These are phyloP conservation scores for Macrocybe gigantea DNA, from an alignment of 768 basidiomycete genomes.

Conservation along the genomic window DNA sequence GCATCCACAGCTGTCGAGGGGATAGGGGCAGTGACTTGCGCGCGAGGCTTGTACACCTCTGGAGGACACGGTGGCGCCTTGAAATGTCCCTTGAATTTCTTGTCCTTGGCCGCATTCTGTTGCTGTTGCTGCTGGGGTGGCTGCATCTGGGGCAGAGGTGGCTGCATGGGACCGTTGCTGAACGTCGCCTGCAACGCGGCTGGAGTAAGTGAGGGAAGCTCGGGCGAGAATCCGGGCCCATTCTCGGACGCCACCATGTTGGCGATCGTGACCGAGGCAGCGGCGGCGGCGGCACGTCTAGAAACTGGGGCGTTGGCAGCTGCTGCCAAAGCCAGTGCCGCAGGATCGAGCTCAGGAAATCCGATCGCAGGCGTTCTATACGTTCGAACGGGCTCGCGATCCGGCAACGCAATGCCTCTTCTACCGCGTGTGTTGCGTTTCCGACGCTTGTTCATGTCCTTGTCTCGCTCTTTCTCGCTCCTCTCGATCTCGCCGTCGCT, in stretches of 20 bases:
- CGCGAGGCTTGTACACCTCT: conserved; percentile 53
- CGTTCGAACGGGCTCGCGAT: conserved; percentile 89
- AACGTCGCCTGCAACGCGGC: conserved; percentile 15
- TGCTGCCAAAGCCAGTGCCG: conserved; percentile 59
- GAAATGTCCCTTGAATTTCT: conserved; percentile 67
- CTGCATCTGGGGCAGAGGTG: too few relatives aligned
- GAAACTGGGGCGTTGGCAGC: conserved; percentile 65
- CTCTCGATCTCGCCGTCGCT: conserved; percentile 85
- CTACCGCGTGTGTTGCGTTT: conserved; percentile 81
- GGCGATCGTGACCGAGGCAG: conserved; percentile 79
- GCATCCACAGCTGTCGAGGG: conserved; percentile 65
- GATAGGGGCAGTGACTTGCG: conserved; percentile 53
- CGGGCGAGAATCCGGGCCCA: conserved; percentile 54
- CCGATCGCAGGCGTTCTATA: conserved; percentile 86
- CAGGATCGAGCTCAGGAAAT: conserved; percentile 73
- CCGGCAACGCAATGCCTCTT: conserved; percentile 79
- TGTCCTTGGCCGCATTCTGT: conserved; percentile 41
- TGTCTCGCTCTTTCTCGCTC: conserved; percentile 90
- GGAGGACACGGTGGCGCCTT: conserved; percentile 60
- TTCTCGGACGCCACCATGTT: conserved; percentile 93
- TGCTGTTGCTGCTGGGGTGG: conserved; percentile 9
- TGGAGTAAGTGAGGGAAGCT: conserved; percentile 29
- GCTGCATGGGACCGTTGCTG: too few relatives aligned
- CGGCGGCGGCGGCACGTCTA: conserved; percentile 80
- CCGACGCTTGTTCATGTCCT: conserved; percentile 80